Percentiles rank a stretch among this genome's conserved stretches.
These are phyloP conservation scores for Agaricus sinodeliciosus DNA, from an alignment of 768 basidiomycete species.

Conservation along the genomic window DNA sequence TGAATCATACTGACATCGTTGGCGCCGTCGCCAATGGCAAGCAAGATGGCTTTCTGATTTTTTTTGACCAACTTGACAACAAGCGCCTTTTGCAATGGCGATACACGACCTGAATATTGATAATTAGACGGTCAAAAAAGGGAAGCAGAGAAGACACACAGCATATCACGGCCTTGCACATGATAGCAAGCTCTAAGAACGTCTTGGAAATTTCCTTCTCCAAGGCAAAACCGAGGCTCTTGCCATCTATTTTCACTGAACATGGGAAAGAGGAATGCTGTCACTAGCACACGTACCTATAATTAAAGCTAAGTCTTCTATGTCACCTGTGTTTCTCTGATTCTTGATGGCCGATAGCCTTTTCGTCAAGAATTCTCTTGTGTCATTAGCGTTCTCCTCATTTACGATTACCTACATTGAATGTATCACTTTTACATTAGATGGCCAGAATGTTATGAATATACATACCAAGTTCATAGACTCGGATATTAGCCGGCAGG, in stretches of 20 bases:
- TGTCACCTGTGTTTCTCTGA: constrained; percentile 84
- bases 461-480: constrained; percentile 91
- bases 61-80: constrained; percentile 99
- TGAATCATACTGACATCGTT: constrained; percentile 99
- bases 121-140: neutral
- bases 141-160: constrained; percentile 49
- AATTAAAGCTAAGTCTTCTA: constrained; percentile 90
- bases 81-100: constrained; percentile 93
- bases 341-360: constrained; percentile 90
- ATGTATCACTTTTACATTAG: neutral
- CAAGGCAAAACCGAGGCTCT: constrained; percentile 86
- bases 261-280: constrained; percentile 5
- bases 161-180: constrained; percentile 99
- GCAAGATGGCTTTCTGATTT: constrained; percentile 86
- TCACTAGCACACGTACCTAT: constrained; percentile 57
- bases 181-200: constrained; percentile 91
- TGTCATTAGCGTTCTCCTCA: constrained; percentile 76
- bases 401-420: constrained; percentile 81
- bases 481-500: constrained; percentile 93
- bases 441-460: neutral
- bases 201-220: constrained; percentile 87
- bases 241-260: constrained; percentile 61
- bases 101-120: constrained; percentile 72
- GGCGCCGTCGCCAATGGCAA: constrained; percentile 96
- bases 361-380: constrained; percentile 81